Percentiles rank a stretch among this genome's conserved stretches.
phyloP scores from a whole-genome alignment of 1,284 basidiomycete genomes.

The Tylopilus sp. region DNA sequence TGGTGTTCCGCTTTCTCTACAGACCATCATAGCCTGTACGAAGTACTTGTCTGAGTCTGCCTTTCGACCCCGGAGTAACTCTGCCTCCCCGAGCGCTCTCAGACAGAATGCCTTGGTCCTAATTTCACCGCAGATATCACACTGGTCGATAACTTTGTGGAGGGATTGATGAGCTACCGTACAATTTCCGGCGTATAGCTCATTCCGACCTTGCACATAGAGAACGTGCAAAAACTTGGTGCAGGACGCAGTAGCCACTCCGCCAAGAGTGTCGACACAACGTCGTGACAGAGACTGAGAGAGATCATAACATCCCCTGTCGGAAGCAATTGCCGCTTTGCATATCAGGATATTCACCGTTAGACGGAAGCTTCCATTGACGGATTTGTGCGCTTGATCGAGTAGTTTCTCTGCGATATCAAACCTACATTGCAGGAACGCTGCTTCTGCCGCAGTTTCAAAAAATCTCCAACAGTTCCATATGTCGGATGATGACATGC shows the following conservation, averaged over 20 bases:
- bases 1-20: background rate
- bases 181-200: background rate
- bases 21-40: background rate
- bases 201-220: background rate
- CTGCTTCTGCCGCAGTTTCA: background rate
- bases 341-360: background rate
- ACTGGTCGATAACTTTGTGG: background rate
- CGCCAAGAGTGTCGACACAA: background rate
- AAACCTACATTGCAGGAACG: background rate
- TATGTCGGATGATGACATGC: background rate
- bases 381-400: background rate
- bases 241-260: background rate
- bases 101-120: background rate
- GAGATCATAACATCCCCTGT: background rate
- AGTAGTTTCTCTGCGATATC: background rate
- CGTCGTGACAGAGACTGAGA: background rate
- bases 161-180: background rate
- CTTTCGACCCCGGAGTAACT: background rate
- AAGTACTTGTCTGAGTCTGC: background rate
- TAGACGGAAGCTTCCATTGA: background rate
- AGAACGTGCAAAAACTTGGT: background rate
- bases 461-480: background rate
- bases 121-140: background rate
- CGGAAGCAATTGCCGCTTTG: background rate
- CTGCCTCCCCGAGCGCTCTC: background rate